phyloP scores from a whole-genome alignment of 1,284 basidiomycete species.

The Irpex sp. region DNA sequence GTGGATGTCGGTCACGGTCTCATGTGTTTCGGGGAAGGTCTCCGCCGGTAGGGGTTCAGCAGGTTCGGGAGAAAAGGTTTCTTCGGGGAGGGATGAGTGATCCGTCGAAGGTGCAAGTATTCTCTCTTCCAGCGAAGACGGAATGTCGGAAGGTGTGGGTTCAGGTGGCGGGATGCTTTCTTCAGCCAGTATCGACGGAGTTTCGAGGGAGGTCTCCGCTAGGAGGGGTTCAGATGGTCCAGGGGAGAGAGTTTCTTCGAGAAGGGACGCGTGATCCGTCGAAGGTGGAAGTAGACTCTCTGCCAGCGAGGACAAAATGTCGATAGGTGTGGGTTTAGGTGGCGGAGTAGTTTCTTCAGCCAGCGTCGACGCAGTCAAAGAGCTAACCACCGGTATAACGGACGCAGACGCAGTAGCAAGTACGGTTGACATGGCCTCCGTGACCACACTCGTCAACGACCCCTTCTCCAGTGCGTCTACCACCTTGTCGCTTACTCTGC shows the following conservation, averaged over 20 bases:
- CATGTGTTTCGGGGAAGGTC: not conserved
- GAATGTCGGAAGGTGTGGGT: not conserved
- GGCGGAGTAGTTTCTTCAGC: not conserved
- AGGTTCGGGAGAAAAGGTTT: not conserved
- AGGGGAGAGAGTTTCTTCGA: not conserved
- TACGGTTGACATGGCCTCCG: not conserved
- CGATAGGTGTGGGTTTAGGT: not conserved
- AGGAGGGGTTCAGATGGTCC: no score
- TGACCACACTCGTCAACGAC: not conserved
- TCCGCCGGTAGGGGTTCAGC: no score
- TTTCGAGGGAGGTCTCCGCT: no score
- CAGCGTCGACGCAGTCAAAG: not conserved
- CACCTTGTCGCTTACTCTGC: conserved; percentile 14
- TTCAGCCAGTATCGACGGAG: not conserved
- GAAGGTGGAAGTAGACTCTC: not conserved
- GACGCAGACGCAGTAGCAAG: not conserved
- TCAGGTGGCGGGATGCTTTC: not conserved
- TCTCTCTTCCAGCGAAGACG: not conserved
- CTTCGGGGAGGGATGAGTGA: not conserved
- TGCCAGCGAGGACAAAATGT: not conserved
- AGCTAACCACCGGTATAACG: not conserved
- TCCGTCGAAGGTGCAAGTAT: not conserved
- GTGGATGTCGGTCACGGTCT: not conserved
- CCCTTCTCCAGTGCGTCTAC: conserved; percentile 25
- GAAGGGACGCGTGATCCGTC: not conserved